A percentile compares a stretch with the other conserved stretches of the same genome.
phyloP scores from a whole-genome alignment of 2,329 filamentous ascomycete species.

The Exophiala bonariae region DNA sequence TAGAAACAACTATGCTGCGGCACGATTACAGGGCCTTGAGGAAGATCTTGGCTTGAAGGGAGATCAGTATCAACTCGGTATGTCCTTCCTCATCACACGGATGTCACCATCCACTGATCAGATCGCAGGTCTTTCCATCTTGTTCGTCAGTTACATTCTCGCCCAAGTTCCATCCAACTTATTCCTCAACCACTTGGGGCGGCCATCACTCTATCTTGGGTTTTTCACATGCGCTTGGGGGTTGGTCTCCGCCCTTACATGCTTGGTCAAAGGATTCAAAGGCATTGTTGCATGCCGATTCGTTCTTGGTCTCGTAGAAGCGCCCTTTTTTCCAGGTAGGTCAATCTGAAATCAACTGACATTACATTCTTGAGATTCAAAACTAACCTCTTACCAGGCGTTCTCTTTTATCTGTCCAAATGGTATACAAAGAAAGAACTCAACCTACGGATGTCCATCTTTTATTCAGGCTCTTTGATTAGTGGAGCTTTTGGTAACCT shows the following conservation, averaged over 20 bases:
- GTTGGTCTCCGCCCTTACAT: slow-evolving; percentile 45
- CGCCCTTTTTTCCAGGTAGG: slow-evolving; percentile 46
- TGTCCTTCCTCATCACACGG: not conserved
- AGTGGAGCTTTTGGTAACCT: slow-evolving; percentile 55
- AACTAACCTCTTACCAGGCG: slow-evolving; percentile 31
- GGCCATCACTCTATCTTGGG: slow-evolving; percentile 44
- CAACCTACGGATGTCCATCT: slow-evolving; percentile 50
- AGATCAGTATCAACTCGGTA: slow-evolving; percentile 34
- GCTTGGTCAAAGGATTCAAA: slow-evolving; percentile 42
- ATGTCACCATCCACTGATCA: not conserved
- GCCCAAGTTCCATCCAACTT: slow-evolving; percentile 47
- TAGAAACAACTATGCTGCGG: slow-evolving; percentile 50
- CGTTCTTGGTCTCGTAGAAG: slow-evolving; percentile 46
- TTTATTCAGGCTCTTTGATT: slow-evolving; percentile 49
- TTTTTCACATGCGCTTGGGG: slow-evolving; percentile 49
- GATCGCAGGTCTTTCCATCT: slow-evolving; percentile 37
- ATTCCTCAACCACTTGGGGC: slow-evolving; percentile 35
- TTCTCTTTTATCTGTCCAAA: slow-evolving; percentile 50
- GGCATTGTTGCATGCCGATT: slow-evolving; percentile 44
- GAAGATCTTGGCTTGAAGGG: slow-evolving; percentile 37
- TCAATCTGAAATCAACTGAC: no score
- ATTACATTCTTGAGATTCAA: no score
- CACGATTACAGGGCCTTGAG: slow-evolving; percentile 44
- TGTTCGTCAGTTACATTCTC: slow-evolving; percentile 46
- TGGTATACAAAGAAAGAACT: slow-evolving; percentile 54